Conservation (phyloP, 2,329 filamentous ascomycete genomes). For the Aspergillaceae sp. region DNA sequence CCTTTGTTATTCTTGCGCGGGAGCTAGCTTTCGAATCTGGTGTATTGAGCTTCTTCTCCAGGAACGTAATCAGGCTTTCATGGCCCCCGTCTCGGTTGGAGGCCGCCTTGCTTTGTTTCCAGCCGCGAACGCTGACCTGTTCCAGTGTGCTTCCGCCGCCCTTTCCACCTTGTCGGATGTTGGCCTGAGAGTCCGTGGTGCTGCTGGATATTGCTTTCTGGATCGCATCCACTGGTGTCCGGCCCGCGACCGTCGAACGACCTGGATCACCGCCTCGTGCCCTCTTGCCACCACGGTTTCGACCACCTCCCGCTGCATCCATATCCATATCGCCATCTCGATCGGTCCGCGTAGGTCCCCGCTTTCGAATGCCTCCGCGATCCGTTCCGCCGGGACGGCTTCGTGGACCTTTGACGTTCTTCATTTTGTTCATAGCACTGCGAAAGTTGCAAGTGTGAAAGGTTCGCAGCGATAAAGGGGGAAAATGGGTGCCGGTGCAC, state of each 20-base stretch:
- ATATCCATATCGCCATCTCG: constrained; percentile 56
- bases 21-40: constrained; percentile 42
- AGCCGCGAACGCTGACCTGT: constrained; percentile 47
- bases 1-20: constrained; percentile 63
- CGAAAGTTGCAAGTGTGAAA: neutral
- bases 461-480: neutral
- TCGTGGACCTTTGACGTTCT: constrained; percentile 23
- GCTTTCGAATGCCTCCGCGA: constrained; percentile 47
- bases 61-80: constrained; percentile 55
- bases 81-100: constrained; percentile 59
- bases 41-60: constrained; percentile 60
- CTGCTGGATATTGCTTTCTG: constrained; percentile 27
- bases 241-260: constrained; percentile 16
- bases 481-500: neutral
- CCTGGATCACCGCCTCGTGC: constrained; percentile 21
- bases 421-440: constrained; percentile 19
- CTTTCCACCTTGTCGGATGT: constrained; percentile 31
- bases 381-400: constrained; percentile 23
- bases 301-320: constrained; percentile 37
- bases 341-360: constrained; percentile 41
- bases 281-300: constrained; percentile 28
- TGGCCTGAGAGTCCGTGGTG: constrained; percentile 25
- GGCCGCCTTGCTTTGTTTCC: constrained; percentile 60
- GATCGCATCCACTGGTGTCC: constrained; percentile 23
- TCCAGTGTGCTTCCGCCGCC: constrained; percentile 15